Conservation (phyloP, 2,329 filamentous ascomycete genomes). For the Aaosphaeria arxii region DNA sequence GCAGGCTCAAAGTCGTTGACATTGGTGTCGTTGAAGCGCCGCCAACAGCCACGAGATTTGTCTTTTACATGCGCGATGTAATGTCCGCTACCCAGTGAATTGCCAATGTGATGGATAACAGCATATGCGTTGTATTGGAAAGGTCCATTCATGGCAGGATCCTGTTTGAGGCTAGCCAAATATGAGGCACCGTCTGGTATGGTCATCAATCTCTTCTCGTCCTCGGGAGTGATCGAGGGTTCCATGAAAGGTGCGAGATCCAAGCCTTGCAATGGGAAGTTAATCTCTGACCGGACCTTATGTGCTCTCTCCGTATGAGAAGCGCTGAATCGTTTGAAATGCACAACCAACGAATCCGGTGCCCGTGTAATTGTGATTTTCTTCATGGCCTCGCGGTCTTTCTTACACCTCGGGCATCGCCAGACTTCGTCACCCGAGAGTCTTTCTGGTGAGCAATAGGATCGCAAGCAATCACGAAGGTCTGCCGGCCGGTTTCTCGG, state of each 20-base stretch:
- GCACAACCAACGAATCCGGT: conserved; percentile 74
- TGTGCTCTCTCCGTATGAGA: conserved; percentile 54
- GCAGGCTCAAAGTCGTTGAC: conserved; percentile 57
- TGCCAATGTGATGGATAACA: conserved; percentile 74
- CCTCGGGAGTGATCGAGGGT: conserved; percentile 39
- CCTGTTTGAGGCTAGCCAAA: conserved; percentile 33
- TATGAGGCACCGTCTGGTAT: conserved; percentile 24
- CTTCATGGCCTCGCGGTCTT: conserved; percentile 64
- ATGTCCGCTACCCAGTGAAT: conserved; percentile 68
- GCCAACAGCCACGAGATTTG: conserved; percentile 54
- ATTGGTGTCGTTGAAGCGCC: conserved; percentile 57
- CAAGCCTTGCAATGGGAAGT: conserved; percentile 73
- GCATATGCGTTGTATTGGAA: conserved; percentile 84
- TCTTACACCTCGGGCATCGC: conserved; percentile 73
- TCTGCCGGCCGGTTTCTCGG: conserved; percentile 59
- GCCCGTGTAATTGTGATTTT: conserved; percentile 73
- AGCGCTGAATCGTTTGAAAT: conserved; percentile 68
- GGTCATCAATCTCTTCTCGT: conserved; percentile 35
- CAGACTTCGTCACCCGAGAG: conserved; percentile 66
- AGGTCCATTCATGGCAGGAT: conserved; percentile 50
- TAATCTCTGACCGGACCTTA: conserved; percentile 70
- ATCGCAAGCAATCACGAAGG: conserved; percentile 66
- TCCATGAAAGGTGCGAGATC: conserved; percentile 61
- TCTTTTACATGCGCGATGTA: conserved; percentile 66
- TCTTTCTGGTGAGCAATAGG: conserved; percentile 66